phyloP scores from a whole-genome alignment of 768 basidiomycete genomes.

The Antrodiella citrinella region DNA sequence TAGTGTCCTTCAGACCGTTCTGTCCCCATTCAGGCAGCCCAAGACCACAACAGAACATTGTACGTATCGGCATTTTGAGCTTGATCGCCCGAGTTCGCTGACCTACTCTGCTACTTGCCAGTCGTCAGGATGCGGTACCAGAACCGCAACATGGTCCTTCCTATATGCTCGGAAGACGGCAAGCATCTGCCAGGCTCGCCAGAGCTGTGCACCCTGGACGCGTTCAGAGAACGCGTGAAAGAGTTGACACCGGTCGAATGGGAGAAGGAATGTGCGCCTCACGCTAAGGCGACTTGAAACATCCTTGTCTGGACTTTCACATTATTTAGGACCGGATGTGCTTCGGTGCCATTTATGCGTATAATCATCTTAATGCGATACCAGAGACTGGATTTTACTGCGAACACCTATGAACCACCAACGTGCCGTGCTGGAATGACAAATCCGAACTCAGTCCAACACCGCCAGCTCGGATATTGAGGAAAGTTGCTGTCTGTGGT shows the following conservation, averaged over 20 bases:
- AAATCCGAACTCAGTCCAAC: no score
- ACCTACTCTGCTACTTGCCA: conserved; percentile 3
- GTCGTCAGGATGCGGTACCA: conserved; percentile 70
- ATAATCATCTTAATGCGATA: no score
- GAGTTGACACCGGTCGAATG: conserved; percentile 63
- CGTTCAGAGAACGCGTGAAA: conserved; percentile 52
- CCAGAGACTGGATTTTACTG: no score
- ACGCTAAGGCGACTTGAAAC: background rate
- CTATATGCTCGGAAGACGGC: conserved; percentile 55
- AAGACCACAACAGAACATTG: conserved; percentile 33
- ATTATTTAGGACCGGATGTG: no score
- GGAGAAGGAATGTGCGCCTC: conserved; percentile 46
- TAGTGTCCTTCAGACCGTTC: conserved; percentile 28
- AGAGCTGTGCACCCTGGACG: conserved; percentile 63
- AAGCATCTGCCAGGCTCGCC: conserved; percentile 63
- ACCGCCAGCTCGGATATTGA: no score
- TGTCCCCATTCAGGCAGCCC: conserved; percentile 30
- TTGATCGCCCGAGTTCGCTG: background rate
- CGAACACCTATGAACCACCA: no score
- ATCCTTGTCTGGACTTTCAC: background rate
- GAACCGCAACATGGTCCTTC: conserved; percentile 54
- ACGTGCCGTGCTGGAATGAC: no score
- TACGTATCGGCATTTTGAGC: conserved; percentile 19
- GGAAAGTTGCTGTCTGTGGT: no score
- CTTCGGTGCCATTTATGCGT: no score